Evolutionary conservation across 1,284 basidiomycete species (phyloP), one percentile per base, ranked within the genome.

Genomic region (Schizophyllum commune): DNA sequence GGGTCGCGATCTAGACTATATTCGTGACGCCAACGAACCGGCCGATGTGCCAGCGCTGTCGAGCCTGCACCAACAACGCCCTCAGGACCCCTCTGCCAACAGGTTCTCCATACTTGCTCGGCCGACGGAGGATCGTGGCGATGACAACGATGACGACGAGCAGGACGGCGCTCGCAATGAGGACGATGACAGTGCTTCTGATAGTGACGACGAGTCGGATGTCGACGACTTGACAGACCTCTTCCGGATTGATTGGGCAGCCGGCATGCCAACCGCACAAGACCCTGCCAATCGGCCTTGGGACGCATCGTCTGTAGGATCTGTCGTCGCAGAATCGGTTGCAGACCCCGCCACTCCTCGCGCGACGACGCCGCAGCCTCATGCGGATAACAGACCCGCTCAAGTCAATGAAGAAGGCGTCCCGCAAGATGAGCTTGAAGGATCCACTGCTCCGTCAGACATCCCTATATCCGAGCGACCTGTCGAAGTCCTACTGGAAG

Each of bases 1-100:
- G 3, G 72, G 72, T 17, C 60, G 66, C 0, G 82, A 83, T 62
- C 51, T 83, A 4, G 70, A 71, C 0, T 82, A 82, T 63, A 62
- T 81, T 8, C 59, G n/a, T 3, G 52, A 34, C 9, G 60, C 55
- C 57, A 52, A 13, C 52, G 57, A 4, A 59, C 64, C 55, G 58
- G 54, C 65, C 65, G 47, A 56, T 15, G 56, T 55, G 20, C 39
- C 27, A 27, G 27, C 27, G 27, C 39, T 47, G 39, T 47, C 13
- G 39, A 47, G 39, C 39, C 39, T 27, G 27, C 39, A 47, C 8
- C 9, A 47, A 13, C 2, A 11, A 47, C 39, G 17, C 13, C 39
- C 9, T 3, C 39, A 47, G 13, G 17, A 47, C 39, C 39, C 39
- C 13, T 47, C 39, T 17, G 17, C 39, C 9, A 47, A 47, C 39